Base-by-base conservation (phyloP, 2,329 filamentous ascomycete species). In the Aurifilum marmelostoma region DNA sequence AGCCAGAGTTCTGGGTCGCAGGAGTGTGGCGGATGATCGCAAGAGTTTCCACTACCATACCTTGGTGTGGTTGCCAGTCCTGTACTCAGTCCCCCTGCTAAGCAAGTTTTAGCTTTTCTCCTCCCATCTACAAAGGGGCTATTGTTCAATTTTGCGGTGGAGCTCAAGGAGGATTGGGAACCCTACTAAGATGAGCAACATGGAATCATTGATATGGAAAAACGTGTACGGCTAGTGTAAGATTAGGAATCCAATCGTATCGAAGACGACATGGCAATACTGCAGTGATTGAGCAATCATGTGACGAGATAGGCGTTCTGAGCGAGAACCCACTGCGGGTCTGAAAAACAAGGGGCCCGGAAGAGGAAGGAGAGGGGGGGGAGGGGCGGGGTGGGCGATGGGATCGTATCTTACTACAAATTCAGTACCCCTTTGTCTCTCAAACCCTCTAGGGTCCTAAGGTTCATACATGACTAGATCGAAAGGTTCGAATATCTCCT, bases 21-120 rank as follows among this genome's bases (percentile, higher is more conserved):
- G 52, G 52, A 56, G 14, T 56, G 52, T 56, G 14, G 52, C 12
- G 24, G 52, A 56, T 6, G 52, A 56, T 56, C 52, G 52, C 3
- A 56, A 32, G 24, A 56, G 52, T 5, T 56, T 56, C 52, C 52
- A 56, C 27, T 56, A 56, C 16, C 52, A 56, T 29, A 56, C 52
- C 24, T 18, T 56, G 27, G 16, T 56, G 7, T 56, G 52, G 52
- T 8, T 56, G 52, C 52, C 52, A 32, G 52, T 29, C 52, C 14
- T 56, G 14, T 56, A 56, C 52, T 56, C 52, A 7, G 27, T 56
- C 21, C 52, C 52, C 8, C 52, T 56, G 24, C 52, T 56, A 27
- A 56, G 52, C 52, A 56, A 29, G 12, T 29, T 56, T 16, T 29
- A 56, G 27, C 3, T 56, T 29, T 32, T 56, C 12, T 32, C 9